These are phyloP conservation scores for Penicillium egyptiacum DNA, from an alignment of 495 filamentous ascomycete genomes.

Conservation along the genomic window DNA sequence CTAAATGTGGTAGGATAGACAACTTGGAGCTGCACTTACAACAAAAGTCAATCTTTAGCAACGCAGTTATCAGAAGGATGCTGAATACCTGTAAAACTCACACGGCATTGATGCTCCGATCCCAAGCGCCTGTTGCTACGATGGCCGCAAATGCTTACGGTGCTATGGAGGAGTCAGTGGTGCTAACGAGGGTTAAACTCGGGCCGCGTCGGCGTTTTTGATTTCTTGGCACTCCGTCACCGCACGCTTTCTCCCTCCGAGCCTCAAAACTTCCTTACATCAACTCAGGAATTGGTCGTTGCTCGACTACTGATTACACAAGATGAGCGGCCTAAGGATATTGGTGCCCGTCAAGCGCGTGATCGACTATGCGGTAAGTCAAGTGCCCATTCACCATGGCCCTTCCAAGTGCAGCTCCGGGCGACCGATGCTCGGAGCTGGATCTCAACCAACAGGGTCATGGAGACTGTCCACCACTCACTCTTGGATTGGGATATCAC, in stretches of 20 bases:
- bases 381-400: background rate
- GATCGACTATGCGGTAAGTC: constrained; percentile 93
- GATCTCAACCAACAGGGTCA: background rate
- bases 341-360: constrained; percentile 96
- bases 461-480: background rate
- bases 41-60: background rate
- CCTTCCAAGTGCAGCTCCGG: constrained; percentile 5
- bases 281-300: constrained; percentile 19
- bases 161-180: constrained; percentile 14
- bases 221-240: constrained; percentile 38
- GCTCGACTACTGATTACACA: constrained; percentile 19
- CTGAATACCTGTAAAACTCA: background rate
- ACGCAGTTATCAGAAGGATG: background rate
- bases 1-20: background rate
- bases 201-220: constrained; percentile 41
- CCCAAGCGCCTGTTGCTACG: constrained; percentile 1
- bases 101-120: background rate
- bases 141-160: background rate
- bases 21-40: background rate
- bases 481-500: background rate
- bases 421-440: constrained; percentile 17
- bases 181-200: constrained; percentile 31
- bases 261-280: constrained; percentile 13
- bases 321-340: constrained; percentile 80
- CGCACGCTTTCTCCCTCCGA: constrained; percentile 26